phyloP scores from a whole-genome alignment of 1,139 yeast genomes.

The Dujonia santamariae region DNA sequence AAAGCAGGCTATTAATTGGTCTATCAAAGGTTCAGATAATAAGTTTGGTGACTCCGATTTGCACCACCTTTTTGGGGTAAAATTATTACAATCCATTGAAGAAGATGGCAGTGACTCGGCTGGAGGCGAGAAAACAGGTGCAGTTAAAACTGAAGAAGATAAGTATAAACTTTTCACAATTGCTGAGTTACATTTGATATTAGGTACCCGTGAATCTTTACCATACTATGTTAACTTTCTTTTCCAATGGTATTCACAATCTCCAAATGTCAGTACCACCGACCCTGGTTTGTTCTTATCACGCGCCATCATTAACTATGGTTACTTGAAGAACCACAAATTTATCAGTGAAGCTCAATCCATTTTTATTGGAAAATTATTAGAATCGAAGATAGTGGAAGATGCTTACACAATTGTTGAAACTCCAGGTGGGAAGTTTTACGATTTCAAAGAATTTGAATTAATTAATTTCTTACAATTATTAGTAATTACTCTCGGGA shows the following conservation, averaged over 20 bases:
- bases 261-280: slow-evolving; percentile 17
- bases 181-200: slow-evolving; percentile 57
- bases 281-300: slow-evolving; percentile 54
- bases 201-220: slow-evolving; percentile 65
- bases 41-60: slow-evolving; percentile 74
- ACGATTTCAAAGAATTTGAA: slow-evolving; percentile 22
- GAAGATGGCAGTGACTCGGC: not conserved
- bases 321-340: slow-evolving; percentile 60
- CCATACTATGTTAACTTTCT: slow-evolving; percentile 51
- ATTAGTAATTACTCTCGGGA: slow-evolving; percentile 58
- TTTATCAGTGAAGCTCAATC: slow-evolving; percentile 47
- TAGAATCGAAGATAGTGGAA: slow-evolving; percentile 6
- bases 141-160: slow-evolving; percentile 19
- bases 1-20: slow-evolving; percentile 65
- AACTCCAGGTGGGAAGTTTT: slow-evolving; percentile 14
- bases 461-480: slow-evolving; percentile 70
- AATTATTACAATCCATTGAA: slow-evolving; percentile 38
- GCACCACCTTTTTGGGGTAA: slow-evolving; percentile 71
- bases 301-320: slow-evolving; percentile 68
- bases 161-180: slow-evolving; percentile 34
- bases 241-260: slow-evolving; percentile 48
- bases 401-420: slow-evolving; percentile 13
- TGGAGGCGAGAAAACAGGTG: slow-evolving; percentile 21
- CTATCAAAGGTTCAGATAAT: slow-evolving; percentile 39
- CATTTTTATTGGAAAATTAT: slow-evolving; percentile 34